Base-by-base conservation (phyloP, 345 rosid species). In the Linum trigynum region DNA sequence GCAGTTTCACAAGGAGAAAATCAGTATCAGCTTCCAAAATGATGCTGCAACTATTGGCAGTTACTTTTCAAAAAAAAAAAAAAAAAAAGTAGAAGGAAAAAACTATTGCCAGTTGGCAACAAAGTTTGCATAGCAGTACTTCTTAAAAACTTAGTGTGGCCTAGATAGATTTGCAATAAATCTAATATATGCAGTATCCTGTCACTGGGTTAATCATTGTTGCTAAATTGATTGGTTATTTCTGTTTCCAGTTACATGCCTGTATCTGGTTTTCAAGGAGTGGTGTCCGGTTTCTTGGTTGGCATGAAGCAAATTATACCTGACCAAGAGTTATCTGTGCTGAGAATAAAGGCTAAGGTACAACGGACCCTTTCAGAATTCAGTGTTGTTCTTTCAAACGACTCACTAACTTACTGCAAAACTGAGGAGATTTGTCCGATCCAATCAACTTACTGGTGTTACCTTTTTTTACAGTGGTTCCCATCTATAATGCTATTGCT, bases 241-340 rank as follows among this genome's bases (percentile, higher is more conserved):
- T 61, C 39, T 2, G 32, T 23, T 4, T 10, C 65, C 73, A 91
- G 99, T 68, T 95, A 95, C 72, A 86, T 87, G 95, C 99, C 96
- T 58, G 76, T 89, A 78, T 87, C 98, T 60, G 99, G 99, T 59
- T 95, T 91, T 75, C 88, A 82, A 75, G 99, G 95, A 70, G 83
- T 91, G 83, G 80, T 91, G 64, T 79, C 83, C 42, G 96, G 92
- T 64, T 82, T 95, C 79, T 81, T 95, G 67, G 99, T 95, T 64
- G 98, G 97, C 50, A 86, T 91, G 67, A 95, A 91, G 83, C 97
- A 95, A 80, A 90, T 95, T 41, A 70, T 89, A 74, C 95, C 97
- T 64, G 99, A 95, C 74, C 99, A 89, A 72, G 96, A 91, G 82
- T 74, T 94, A 56, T 70, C 85, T 61, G 58, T 85, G 40, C 55